Evolutionary conservation across 2,329 filamentous ascomycete genomes (phyloP).

Genomic region (Cadophora sp.): DNA sequence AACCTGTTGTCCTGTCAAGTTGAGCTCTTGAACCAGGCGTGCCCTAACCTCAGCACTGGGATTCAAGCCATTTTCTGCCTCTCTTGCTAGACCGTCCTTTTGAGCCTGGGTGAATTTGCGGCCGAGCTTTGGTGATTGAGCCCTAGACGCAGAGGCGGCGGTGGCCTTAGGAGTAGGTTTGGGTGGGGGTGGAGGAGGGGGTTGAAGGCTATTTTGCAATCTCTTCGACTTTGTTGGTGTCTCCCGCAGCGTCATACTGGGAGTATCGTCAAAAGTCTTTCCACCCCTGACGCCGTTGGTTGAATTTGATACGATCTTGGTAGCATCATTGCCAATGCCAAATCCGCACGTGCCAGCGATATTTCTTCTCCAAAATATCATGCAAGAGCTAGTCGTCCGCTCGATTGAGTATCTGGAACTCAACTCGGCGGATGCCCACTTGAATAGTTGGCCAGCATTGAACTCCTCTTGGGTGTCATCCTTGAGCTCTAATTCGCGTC

Average conservation of each 20-base stretch:
- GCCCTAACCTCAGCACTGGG: not conserved
- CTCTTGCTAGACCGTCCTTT: constrained; percentile 2
- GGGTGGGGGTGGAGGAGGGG: not conserved
- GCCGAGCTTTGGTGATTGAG: constrained; percentile 9
- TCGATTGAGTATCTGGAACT: not conserved
- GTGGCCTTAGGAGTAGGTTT: not conserved
- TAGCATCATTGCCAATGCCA: constrained; percentile 5
- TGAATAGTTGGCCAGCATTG: constrained; percentile 8
- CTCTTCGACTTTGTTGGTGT: constrained; percentile 11
- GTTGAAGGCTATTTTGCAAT: constrained; percentile 7
- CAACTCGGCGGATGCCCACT: constrained; percentile 8
- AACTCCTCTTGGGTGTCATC: constrained; percentile 1
- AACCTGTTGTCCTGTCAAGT: constrained; percentile 12
- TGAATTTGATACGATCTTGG: not conserved
- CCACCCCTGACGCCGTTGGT: not conserved
- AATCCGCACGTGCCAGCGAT: constrained; percentile 14
- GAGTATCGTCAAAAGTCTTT: not conserved
- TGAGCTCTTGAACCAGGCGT: constrained; percentile 13
- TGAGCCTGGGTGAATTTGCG: constrained; percentile 10
- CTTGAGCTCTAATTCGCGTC: not conserved
- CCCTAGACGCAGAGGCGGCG: not conserved
- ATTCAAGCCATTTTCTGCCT: constrained; percentile 9
- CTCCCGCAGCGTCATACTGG: constrained; percentile 8
- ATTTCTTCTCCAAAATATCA: constrained; percentile 12
- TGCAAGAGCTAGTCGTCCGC: constrained; percentile 2